phyloP scores from a whole-genome alignment of 2,329 filamentous ascomycete species.

The Colletotrichum sp. region DNA sequence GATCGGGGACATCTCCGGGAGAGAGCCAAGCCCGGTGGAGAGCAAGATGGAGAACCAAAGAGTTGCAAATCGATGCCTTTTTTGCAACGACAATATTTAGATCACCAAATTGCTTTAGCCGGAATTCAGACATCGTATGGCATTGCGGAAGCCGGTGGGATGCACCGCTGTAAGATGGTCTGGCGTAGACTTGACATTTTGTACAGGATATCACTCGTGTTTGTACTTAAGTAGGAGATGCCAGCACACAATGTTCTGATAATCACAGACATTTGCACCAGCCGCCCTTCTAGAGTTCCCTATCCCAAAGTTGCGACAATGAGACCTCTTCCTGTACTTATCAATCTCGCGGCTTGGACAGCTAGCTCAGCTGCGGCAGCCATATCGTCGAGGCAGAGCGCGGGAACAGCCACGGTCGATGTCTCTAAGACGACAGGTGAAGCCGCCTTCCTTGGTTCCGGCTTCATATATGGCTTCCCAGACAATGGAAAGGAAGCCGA shows the following conservation, averaged over 20 bases:
- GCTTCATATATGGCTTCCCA: neutral
- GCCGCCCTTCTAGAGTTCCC: neutral
- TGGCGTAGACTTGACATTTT: neutral
- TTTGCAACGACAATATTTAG: neutral
- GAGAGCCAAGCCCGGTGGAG: neutral
- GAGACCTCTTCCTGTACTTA: neutral
- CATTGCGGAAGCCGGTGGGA: neutral
- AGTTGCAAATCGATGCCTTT: neutral
- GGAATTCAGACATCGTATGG: neutral
- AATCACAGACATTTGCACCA: neutral
- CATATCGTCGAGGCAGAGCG: neutral
- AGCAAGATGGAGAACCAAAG: neutral
- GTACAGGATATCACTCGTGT: neutral
- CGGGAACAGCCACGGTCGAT: neutral
- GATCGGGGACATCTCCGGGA: neutral
- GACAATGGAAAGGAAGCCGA: neutral
- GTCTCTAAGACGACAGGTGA: neutral
- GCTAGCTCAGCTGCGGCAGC: neutral
- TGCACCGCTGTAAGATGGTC: rapidly evolving
- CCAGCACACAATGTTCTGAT: neutral
- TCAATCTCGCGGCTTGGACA: neutral
- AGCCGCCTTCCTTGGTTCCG: neutral
- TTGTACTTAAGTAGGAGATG: neutral
- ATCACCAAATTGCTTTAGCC: neutral
- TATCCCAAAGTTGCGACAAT: neutral